These are phyloP conservation scores for Phlyctochytrium bullatum DNA, from an alignment of 192 early-diverging fungal species.

Conservation along the genomic window DNA sequence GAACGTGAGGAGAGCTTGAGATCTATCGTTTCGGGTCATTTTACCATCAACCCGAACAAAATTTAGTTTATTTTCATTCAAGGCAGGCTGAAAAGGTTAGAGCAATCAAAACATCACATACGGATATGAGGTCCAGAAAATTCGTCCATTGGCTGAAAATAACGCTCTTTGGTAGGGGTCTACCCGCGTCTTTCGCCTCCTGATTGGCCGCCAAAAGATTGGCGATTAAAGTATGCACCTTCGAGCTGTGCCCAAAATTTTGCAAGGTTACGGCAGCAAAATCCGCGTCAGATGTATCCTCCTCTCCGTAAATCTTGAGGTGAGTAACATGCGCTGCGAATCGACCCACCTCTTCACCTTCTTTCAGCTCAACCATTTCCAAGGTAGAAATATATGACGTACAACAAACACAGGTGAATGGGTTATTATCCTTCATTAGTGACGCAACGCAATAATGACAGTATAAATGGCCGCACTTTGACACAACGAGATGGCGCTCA, in stretches of 20 bases:
- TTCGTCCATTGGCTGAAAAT: constrained; percentile 94
- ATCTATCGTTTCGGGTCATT: constrained; percentile 55
- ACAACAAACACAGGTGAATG: constrained; percentile 46
- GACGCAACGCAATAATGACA: constrained; percentile 31
- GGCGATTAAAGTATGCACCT: constrained; percentile 37
- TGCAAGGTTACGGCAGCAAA: constrained; percentile 6
- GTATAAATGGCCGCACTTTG: constrained; percentile 39
- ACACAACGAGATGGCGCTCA: constrained; percentile 12
- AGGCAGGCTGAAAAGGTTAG: constrained; percentile 21
- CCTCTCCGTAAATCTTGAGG: too few species aligned
- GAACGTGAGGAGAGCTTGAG: constrained; percentile 55
- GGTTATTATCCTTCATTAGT: not conserved
- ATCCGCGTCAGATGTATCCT: not conserved
- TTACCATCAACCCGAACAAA: constrained; percentile 50
- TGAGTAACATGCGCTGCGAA: too few species aligned
- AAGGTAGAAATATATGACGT: constrained; percentile 13
- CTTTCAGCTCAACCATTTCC: constrained; percentile 50
- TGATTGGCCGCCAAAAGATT: constrained; percentile 30
- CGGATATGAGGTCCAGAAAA: constrained; percentile 42
- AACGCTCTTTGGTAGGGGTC: constrained; percentile 63
- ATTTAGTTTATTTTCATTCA: constrained; percentile 30
- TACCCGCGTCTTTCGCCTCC: constrained; percentile 14
- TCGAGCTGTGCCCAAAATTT: constrained; percentile 40
- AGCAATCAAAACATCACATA: constrained; percentile 10
- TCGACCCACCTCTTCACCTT: constrained; percentile 25